Base-by-base conservation (phyloP, 2,329 filamentous ascomycete genomes). In the Parascedosporium putredinis region DNA sequence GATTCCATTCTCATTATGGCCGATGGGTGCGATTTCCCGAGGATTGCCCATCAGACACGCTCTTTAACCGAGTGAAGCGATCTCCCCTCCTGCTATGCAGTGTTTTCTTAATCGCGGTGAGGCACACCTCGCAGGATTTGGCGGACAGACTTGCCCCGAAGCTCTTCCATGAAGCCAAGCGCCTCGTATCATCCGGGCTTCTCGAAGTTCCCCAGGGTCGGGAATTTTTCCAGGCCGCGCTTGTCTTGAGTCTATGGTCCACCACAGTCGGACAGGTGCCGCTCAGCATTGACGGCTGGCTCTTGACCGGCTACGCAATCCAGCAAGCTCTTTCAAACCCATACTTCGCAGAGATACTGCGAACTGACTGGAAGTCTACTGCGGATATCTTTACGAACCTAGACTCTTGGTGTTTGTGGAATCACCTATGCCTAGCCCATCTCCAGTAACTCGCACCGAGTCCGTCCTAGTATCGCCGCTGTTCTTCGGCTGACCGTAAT, bases 221-320 rank as follows among this genome's bases (percentile, higher is more conserved):
- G 2, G 57, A 58, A 16, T 59, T 56, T 36, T 61, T 60, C n/a
- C 59, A 61, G 3, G 57, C 59, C 1, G 42, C 49, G 0, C 48
- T 61, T 1, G 55, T 61, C 14, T 38, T 61, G 1, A 59, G 59
- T 16, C 45, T 61, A 0, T 61, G 59, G 59, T 61, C 59, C 0
- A 61, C 59, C 1, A 60, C 59, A 1, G 56, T 60, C 3, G 59
- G 58, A 0, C 59, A 59, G 20, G 50, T 54, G 2, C 59, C 58
- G 0, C 36, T 61, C n/a, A 60, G 59, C 9, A 58, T 61, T 16
- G 59, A 61, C 24, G 55, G 59, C 23, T 61, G 59, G 59, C 8
- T 61, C 0, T 33, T 61, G 16, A 61, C 59, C 0, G 55, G 59
- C 0, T 59, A 61, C 36, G 57, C 59, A 0, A 40, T 61, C 0